Percentiles rank a stretch among this genome's conserved stretches.
These are phyloP conservation scores for Colletotrichum trifolii DNA, from an alignment of 2,329 filamentous ascomycete species.

Conservation along the genomic window DNA sequence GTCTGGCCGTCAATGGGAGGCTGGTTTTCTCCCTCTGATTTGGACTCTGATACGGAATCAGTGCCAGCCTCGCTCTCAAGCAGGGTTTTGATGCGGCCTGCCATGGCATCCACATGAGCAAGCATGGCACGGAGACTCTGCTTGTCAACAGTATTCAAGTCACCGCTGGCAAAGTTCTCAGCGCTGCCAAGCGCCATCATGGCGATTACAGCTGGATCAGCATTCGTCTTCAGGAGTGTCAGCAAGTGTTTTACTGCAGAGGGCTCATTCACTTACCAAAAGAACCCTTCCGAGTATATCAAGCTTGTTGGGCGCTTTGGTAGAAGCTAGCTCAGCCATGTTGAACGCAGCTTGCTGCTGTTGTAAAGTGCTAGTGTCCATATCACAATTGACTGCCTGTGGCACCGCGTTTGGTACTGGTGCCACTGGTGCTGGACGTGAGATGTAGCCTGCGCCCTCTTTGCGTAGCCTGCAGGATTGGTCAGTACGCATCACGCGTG, in stretches of 20 bases:
- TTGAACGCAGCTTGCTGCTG: constrained; percentile 76
- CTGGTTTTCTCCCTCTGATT: not conserved
- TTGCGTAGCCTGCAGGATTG: constrained; percentile 46
- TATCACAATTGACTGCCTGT: constrained; percentile 44
- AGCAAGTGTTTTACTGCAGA: constrained; percentile 29
- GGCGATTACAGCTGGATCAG: constrained; percentile 56
- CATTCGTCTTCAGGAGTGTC: constrained; percentile 51
- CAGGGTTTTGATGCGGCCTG: constrained; percentile 52
- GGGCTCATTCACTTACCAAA: constrained; percentile 62
- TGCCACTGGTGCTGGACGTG: constrained; percentile 39
- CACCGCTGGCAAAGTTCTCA: constrained; percentile 52
- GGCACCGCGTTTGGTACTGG: constrained; percentile 36
- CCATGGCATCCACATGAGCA: constrained; percentile 58
- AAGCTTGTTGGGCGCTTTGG: constrained; percentile 58
- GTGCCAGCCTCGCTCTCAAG: constrained; percentile 42
- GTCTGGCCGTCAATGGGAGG: too few species aligned
- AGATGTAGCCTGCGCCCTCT: constrained; percentile 52
- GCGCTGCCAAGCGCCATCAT: constrained; percentile 62
- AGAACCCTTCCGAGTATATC: constrained; percentile 68
- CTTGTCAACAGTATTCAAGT: constrained; percentile 56
- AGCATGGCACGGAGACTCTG: constrained; percentile 60
- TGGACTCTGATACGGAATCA: not conserved
- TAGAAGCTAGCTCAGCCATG: constrained; percentile 66
- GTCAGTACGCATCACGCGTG: constrained; percentile 30
- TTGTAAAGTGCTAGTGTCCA: constrained; percentile 59